Evolutionary conservation across 495 filamentous ascomycete genomes (phyloP).

Genomic region (Tuber magnatum): DNA sequence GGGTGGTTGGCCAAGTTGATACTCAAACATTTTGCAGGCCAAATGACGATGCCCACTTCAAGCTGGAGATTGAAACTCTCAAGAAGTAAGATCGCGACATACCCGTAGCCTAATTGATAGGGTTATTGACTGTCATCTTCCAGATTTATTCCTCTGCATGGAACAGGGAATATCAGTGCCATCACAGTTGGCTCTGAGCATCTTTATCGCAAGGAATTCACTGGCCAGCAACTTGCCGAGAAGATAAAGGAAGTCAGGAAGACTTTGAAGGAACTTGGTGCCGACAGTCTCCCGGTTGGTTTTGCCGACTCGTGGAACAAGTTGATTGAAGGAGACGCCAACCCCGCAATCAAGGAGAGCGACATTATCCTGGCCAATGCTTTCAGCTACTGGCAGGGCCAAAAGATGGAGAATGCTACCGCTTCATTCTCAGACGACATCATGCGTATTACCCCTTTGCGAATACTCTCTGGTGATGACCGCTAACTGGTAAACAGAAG

Average conservation of each 20-base stretch:
- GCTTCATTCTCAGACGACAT: slow-evolving; percentile 70
- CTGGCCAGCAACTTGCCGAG: slow-evolving; percentile 53
- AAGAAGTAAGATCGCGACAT: slow-evolving; percentile 44
- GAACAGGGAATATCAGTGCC: slow-evolving; percentile 56
- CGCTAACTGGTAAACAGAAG: slow-evolving; percentile 43
- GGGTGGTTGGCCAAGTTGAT: slow-evolving; percentile 8
- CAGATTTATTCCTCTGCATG: slow-evolving; percentile 46
- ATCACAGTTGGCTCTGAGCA: slow-evolving; percentile 73
- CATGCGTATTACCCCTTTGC: slow-evolving; percentile 41
- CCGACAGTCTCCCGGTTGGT: slow-evolving; percentile 48
- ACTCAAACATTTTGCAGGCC: slow-evolving; percentile 49
- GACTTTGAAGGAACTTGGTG: slow-evolving; percentile 48
- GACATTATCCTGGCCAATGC: slow-evolving; percentile 70
- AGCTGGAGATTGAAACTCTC: slow-evolving; percentile 56
- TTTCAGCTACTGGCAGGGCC: slow-evolving; percentile 80
- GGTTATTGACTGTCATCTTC: background rate
- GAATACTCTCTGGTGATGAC: background rate
- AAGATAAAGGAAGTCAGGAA: slow-evolving; percentile 59
- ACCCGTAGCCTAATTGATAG: background rate
- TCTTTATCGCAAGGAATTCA: slow-evolving; percentile 67
- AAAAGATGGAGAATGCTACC: slow-evolving; percentile 55
- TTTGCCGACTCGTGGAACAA: slow-evolving; percentile 82
- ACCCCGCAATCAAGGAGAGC: slow-evolving; percentile 55
- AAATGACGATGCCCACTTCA: slow-evolving; percentile 59
- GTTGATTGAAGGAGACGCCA: slow-evolving; percentile 64